Evolutionary conservation across 306 rosid species (phyloP).

Genomic region (Hippophae tibetana): DNA sequence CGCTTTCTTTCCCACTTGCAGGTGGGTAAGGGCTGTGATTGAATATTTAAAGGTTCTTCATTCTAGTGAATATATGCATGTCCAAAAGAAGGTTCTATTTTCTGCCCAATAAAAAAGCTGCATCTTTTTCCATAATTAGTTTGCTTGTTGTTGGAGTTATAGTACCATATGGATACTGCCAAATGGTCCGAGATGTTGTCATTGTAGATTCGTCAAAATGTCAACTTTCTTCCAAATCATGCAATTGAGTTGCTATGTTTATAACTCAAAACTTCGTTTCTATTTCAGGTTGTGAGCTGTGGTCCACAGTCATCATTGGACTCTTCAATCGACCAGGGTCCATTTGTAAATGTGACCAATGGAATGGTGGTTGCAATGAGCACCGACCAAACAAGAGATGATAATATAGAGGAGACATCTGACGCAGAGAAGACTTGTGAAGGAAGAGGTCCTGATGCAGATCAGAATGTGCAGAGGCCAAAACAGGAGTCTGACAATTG

Average conservation of each 20-base stretch:
- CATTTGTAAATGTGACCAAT: slow-evolving; percentile 62
- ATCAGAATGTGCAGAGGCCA: slow-evolving; percentile 19
- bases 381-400: slow-evolving; percentile 31
- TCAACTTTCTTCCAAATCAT: background rate
- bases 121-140: background rate
- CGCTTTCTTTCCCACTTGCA: slow-evolving; percentile 26
- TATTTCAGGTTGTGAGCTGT: slow-evolving; percentile 31
- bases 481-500: slow-evolving; percentile 18
- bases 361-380: slow-evolving; percentile 79
- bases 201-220: background rate
- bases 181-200: background rate
- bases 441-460: slow-evolving; percentile 18
- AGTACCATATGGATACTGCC: background rate
- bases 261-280: slow-evolving; percentile 20
- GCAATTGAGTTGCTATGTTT: slow-evolving; percentile 12
- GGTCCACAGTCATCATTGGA: slow-evolving; percentile 27
- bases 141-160: background rate
- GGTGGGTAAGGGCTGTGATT: slow-evolving; percentile 80
- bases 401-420: slow-evolving; percentile 27
- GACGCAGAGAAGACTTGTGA: slow-evolving; percentile 19
- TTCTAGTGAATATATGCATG: slow-evolving; percentile 51
- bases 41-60: slow-evolving; percentile 60
- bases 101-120: slow-evolving; percentile 1
- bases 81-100: slow-evolving; percentile 54
- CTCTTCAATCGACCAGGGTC: slow-evolving; percentile 69